Base-by-base conservation (phyloP, 257 asterid genomes). In the Solanum paucissectum region DNA sequence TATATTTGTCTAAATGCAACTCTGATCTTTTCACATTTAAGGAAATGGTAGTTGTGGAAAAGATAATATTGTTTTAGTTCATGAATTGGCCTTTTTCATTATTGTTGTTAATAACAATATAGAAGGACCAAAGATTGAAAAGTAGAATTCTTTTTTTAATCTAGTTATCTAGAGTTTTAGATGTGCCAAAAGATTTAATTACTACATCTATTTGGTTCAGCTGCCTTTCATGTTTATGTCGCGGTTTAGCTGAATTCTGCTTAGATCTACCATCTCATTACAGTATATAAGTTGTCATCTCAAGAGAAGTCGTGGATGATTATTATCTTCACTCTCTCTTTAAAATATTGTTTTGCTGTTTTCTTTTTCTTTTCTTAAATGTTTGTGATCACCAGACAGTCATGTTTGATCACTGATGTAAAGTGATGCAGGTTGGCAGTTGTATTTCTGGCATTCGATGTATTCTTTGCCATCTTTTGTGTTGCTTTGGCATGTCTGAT, bases 381-480 rank as follows among this genome's bases (percentile, higher is more conserved):
- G 33, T 88, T 66, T 46, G 82, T 34, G 11, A 29, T 74, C 82
- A 36, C 46, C 87, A 84, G 81, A 69, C 85, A 75, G 71, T 79
- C 84, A 69, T 86, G 12, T 73, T 37, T 69, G 84, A 72, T 87
- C 64, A 73, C 94, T 92, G 88, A 88, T 92, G 71, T 82, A 66
- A 88, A 86, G 75, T 90, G 74, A 86, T 92, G 95, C 98, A 95
- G 99, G 99, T 93, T 95, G 96, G 95, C 95, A 36, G 98, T 97
- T 89, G 97, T 95, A 81, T 97, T 95, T 94, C 92, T 97, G 95
- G 98, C 99, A 87, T 95, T 97, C 81, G 99, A 97, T 91, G 98
- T 97, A 84, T 94, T 97, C 95, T 97, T 97, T 91, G 99, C 99
- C 87, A 89, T 97, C 91, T 94, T 97, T 90, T 97, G 99, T 91